Conservation (phyloP, 108 stramenopile species). For the Schizochytrium sp. region DNA sequence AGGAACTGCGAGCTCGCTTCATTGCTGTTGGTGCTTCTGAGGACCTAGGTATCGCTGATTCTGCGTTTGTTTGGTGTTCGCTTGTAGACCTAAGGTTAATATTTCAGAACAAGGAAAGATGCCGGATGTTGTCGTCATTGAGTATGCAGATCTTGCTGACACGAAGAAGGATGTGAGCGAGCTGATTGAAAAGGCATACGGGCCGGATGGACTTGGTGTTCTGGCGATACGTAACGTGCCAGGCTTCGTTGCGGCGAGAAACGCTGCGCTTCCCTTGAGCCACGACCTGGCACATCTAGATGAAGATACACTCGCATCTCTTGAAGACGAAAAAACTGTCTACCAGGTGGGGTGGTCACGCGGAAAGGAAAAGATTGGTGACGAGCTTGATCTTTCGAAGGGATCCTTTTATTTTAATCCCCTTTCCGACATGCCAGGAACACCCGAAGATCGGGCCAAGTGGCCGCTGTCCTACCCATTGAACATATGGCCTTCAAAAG, state of each 20-base stretch:
- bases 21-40: no score
- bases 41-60: no score
- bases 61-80: no score
- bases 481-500: constrained; percentile 85
- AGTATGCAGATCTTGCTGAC: constrained; percentile 14
- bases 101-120: neutral
- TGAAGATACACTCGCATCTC: constrained; percentile 72
- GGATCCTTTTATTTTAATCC: constrained; percentile 88
- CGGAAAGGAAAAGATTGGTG: constrained; percentile 90
- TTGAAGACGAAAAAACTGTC: constrained; percentile 80
- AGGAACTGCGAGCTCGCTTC: no score
- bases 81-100: no score
- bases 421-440: constrained; percentile 83
- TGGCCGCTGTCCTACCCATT: constrained; percentile 87
- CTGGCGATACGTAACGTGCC: constrained; percentile 86
- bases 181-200: constrained; percentile 43
- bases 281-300: constrained; percentile 83
- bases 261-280: constrained; percentile 78
- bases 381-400: constrained; percentile 86
- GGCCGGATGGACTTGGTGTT: constrained; percentile 75
- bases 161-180: neutral
- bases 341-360: constrained; percentile 92
- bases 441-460: constrained; percentile 78
- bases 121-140: constrained; percentile 25
- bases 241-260: constrained; percentile 80